phyloP scores from a whole-genome alignment of 2,329 filamentous ascomycete genomes.

The Sphaceloma murrayae region DNA sequence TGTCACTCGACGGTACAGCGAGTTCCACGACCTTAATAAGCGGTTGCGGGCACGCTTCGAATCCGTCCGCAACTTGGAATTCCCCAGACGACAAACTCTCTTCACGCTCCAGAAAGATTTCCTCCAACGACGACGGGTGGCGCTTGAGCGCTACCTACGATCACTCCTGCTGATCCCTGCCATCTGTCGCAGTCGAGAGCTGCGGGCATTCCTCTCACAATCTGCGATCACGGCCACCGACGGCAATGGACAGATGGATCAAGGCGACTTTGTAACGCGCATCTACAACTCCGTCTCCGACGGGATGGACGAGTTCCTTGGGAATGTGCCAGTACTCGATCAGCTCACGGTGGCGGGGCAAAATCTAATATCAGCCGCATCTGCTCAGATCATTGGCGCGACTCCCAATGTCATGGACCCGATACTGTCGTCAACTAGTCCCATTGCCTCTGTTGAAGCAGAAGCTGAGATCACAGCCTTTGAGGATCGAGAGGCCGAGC shows the following conservation, averaged over 20 bases:
- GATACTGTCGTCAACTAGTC: constrained; percentile 33
- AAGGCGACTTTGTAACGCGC: constrained; percentile 74
- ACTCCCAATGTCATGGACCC: constrained; percentile 38
- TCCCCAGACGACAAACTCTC: constrained; percentile 81
- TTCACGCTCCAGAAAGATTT: constrained; percentile 97
- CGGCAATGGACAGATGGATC: constrained; percentile 55
- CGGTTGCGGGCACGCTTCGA: constrained; percentile 75
- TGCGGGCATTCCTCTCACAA: constrained; percentile 84
- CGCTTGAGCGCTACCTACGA: constrained; percentile 71
- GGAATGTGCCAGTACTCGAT: constrained; percentile 90
- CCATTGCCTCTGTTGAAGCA: constrained; percentile 52
- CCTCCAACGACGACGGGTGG: constrained; percentile 73
- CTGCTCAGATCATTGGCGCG: constrained; percentile 39
- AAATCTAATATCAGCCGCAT: constrained; percentile 71
- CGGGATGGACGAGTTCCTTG: constrained; percentile 95
- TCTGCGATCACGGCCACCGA: constrained; percentile 64
- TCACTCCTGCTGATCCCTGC: constrained; percentile 72
- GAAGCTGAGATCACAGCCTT: constrained; percentile 92
- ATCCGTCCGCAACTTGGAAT: constrained; percentile 80
- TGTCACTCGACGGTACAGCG: constrained; percentile 86
- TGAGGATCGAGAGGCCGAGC: constrained; percentile 78
- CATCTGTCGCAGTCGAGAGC: constrained; percentile 84
- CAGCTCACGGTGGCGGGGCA: constrained; percentile 89
- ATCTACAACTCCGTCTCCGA: constrained; percentile 96
- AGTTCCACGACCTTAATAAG: constrained; percentile 93